A percentile compares a stretch with the other conserved stretches of the same genome.
These are phyloP conservation scores for Claviceps citrina DNA, from an alignment of 2,329 filamentous ascomycete species.

Conservation along the genomic window DNA sequence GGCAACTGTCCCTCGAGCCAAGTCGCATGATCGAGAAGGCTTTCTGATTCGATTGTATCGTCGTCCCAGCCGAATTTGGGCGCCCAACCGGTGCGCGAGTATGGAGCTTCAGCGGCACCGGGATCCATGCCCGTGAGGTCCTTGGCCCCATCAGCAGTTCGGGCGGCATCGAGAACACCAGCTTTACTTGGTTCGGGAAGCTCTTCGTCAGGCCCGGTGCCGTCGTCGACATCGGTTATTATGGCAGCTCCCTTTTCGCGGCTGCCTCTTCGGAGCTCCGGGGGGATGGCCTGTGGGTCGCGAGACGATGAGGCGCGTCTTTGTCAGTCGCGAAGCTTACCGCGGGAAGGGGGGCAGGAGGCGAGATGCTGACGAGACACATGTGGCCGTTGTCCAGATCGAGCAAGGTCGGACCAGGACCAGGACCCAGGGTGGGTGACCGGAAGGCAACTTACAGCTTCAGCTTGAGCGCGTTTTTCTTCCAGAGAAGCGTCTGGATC, in stretches of 20 bases:
- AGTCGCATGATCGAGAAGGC: constrained; percentile 73
- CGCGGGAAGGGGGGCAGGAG: too few relatives aligned
- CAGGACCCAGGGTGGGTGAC: too few relatives aligned
- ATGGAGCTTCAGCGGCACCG: constrained; percentile 34
- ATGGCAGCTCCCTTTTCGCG: constrained; percentile 49
- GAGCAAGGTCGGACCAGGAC: not conserved
- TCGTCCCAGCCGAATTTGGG: constrained; percentile 63
- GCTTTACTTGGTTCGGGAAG: constrained; percentile 60
- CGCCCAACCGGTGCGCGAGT: constrained; percentile 61
- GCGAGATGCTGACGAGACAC: too few relatives aligned
- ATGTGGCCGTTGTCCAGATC: not conserved
- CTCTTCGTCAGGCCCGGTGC: constrained; percentile 53
- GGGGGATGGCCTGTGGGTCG: constrained; percentile 19
- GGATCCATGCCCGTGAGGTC: constrained; percentile 34
- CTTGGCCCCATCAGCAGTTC: constrained; percentile 32
- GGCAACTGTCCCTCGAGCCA: constrained; percentile 71
- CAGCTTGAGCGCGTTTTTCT: constrained; percentile 68
- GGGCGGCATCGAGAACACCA: constrained; percentile 44
- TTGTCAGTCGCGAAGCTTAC: not conserved
- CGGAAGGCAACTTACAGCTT: constrained; percentile 43
- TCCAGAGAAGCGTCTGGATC: constrained; percentile 70
- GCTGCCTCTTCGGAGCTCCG: constrained; percentile 21
- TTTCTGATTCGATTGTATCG: constrained; percentile 43
- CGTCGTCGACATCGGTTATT: constrained; percentile 66
- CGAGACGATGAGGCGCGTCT: not conserved